Conservation (phyloP, 106 monocot species). For the Acorus calamus region DNA sequence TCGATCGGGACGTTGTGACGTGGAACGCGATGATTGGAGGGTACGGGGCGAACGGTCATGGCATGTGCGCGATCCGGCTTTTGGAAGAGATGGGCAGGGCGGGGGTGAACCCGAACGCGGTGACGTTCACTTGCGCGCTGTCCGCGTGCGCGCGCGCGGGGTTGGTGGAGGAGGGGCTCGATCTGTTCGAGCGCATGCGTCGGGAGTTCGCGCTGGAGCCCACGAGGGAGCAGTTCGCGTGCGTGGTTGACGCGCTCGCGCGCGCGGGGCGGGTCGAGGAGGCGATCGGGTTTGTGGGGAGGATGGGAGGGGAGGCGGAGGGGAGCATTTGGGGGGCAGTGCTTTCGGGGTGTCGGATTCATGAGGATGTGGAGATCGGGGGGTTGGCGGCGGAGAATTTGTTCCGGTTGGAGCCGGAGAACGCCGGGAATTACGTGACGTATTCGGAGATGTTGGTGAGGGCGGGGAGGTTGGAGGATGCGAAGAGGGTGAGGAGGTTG, state of each 20-base stretch:
- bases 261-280: constrained; percentile 40
- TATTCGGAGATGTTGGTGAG: constrained; percentile 31
- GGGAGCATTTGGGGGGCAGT: constrained; percentile 28
- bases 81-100: constrained; percentile 12
- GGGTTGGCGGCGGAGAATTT: constrained; percentile 29
- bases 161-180: constrained; percentile 23
- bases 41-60: constrained; percentile 25
- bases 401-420: constrained; percentile 30
- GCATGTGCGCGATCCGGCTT: constrained; percentile 9
- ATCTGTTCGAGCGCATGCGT: constrained; percentile 9
- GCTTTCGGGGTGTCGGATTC: constrained; percentile 17
- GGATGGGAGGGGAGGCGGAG: constrained; percentile 7
- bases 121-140: constrained; percentile 23
- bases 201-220: neutral
- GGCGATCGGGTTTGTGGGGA: constrained; percentile 10
- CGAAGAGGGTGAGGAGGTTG: constrained; percentile 25
- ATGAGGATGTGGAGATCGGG: constrained; percentile 28
- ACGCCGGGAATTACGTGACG: constrained; percentile 44
- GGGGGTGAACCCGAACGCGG: constrained; percentile 1
- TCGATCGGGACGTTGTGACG: constrained; percentile 20
- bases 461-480: constrained; percentile 36
- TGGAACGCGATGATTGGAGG: constrained; percentile 44
- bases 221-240: constrained; percentile 29
- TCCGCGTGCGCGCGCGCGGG: constrained; percentile 31
- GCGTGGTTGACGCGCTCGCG: constrained; percentile 36